Conservation (phyloP, 2,329 filamentous ascomycete genomes). For the Knufia petricola region DNA sequence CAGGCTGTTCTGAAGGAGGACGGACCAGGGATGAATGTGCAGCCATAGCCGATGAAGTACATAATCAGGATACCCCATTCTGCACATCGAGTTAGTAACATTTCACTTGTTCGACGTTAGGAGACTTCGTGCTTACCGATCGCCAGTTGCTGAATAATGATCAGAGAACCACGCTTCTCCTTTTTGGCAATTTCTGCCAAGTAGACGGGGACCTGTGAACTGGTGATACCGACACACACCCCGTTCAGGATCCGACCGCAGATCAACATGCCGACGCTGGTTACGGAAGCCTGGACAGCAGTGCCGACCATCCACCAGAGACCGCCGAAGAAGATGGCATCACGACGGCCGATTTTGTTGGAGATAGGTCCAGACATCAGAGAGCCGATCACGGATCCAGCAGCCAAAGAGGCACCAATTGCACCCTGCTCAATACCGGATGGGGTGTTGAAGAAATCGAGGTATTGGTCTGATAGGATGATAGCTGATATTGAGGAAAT, state of each 20-base stretch:
- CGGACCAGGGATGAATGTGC: conserved; percentile 32
- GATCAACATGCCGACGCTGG: conserved; percentile 16
- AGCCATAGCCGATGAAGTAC: conserved; percentile 42
- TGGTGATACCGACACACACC: conserved; percentile 33
- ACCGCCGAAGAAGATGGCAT: conserved; percentile 40
- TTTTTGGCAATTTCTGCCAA: conserved; percentile 36
- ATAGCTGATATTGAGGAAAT: conserved; percentile 47
- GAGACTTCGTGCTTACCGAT: neutral
- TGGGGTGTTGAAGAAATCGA: conserved; percentile 43
- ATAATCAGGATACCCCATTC: conserved; percentile 36
- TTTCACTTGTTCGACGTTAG: conserved; percentile 13
- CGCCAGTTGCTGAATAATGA: conserved; percentile 21
- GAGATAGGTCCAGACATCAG: conserved; percentile 33
- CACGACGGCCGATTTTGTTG: conserved; percentile 39
- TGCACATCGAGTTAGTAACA: neutral
- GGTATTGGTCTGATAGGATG: conserved; percentile 42
- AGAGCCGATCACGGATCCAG: conserved; percentile 35
- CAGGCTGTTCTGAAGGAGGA: conserved; percentile 33
- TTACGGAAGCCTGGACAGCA: neutral
- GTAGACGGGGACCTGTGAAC: conserved; percentile 37
- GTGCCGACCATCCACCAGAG: conserved; percentile 33
- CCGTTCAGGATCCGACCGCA: conserved; percentile 25
- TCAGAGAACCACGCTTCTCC: conserved; percentile 33
- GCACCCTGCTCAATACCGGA: conserved; percentile 39
- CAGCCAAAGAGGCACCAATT: conserved; percentile 42